phyloP scores from a whole-genome alignment of 225 moss, liverwort and hornwort species.

The Thuidium tamariscinum region DNA sequence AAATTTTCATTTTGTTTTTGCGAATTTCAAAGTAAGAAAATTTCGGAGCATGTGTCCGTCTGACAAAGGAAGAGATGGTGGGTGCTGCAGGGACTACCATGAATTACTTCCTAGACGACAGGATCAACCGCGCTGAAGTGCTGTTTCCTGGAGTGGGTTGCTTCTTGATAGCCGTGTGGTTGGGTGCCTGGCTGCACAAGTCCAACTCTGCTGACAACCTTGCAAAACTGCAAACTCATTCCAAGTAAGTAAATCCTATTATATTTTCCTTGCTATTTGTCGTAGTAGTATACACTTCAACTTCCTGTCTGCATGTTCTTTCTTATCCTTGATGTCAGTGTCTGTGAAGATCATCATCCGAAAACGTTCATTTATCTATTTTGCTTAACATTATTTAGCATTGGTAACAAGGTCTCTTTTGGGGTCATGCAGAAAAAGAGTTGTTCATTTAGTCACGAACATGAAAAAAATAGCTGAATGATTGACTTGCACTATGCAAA shows the following conservation, averaged over 20 bases:
- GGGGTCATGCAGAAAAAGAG: neutral
- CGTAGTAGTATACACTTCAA: neutral
- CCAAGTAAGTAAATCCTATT: slow-evolving; percentile 16
- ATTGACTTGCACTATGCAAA: neutral
- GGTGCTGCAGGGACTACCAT: neutral
- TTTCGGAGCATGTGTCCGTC: neutral
- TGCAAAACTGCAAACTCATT: slow-evolving; percentile 37
- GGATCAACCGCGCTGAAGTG: slow-evolving; percentile 76
- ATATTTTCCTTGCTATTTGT: neutral
- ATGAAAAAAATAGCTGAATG: neutral
- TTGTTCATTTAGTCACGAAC: neutral
- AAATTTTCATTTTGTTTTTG: neutral
- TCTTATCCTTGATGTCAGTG: neutral
- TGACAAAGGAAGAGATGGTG: neutral
- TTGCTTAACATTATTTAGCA: neutral
- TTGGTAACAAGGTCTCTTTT: neutral
- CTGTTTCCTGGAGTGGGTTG: slow-evolving; percentile 84
- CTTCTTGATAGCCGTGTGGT: slow-evolving; percentile 70
- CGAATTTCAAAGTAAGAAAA: neutral
- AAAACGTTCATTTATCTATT: neutral
- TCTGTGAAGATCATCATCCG: neutral
- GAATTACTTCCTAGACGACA: slow-evolving; percentile 49
- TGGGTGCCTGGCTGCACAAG: slow-evolving; percentile 67
- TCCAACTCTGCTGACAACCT: slow-evolving; percentile 62
- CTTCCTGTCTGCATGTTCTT: neutral